Evolutionary conservation across 2,329 filamentous ascomycete genomes (phyloP).

Genomic region (Botrytis squamosa): DNA sequence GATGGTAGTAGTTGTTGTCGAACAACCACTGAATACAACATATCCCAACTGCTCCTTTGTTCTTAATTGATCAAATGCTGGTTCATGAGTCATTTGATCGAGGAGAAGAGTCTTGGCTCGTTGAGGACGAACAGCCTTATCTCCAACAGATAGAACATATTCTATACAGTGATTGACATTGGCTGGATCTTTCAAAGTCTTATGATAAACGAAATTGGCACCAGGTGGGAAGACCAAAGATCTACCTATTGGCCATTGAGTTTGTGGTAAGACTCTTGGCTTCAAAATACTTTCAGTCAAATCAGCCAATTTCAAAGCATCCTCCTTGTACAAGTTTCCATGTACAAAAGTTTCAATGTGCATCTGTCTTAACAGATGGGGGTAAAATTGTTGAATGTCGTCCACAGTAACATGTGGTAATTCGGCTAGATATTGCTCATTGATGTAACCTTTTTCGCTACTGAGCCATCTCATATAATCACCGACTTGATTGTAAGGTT

Average conservation of each 20-base stretch:
- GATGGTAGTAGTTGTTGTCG: slow-evolving; percentile 71
- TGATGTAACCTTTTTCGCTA: slow-evolving; percentile 72
- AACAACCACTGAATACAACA: slow-evolving; percentile 82
- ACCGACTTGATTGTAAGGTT: slow-evolving; percentile 85
- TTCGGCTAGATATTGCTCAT: slow-evolving; percentile 77
- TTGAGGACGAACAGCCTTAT: slow-evolving; percentile 63
- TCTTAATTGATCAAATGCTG: slow-evolving; percentile 88
- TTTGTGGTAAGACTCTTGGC: slow-evolving; percentile 68
- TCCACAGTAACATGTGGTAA: slow-evolving; percentile 71
- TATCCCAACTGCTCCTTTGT: slow-evolving; percentile 98
- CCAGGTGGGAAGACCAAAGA: slow-evolving; percentile 76
- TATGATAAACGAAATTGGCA: slow-evolving; percentile 80
- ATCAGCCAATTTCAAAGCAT: slow-evolving; percentile 81
- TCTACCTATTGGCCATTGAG: slow-evolving; percentile 77
- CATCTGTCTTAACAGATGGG: slow-evolving; percentile 76
- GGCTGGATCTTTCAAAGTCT: slow-evolving; percentile 76
- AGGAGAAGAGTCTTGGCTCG: slow-evolving; percentile 78
- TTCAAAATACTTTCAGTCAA: slow-evolving; percentile 77
- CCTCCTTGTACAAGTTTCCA: slow-evolving; percentile 92
- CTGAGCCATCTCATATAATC: slow-evolving; percentile 81
- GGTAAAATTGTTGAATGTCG: slow-evolving; percentile 74
- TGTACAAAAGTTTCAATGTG: slow-evolving; percentile 87
- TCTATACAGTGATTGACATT: slow-evolving; percentile 89
- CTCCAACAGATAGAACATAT: slow-evolving; percentile 70
- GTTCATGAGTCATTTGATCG: slow-evolving; percentile 88